Conservation (phyloP, 352 stramenopile genomes). For the Aphanomyces astaci region DNA sequence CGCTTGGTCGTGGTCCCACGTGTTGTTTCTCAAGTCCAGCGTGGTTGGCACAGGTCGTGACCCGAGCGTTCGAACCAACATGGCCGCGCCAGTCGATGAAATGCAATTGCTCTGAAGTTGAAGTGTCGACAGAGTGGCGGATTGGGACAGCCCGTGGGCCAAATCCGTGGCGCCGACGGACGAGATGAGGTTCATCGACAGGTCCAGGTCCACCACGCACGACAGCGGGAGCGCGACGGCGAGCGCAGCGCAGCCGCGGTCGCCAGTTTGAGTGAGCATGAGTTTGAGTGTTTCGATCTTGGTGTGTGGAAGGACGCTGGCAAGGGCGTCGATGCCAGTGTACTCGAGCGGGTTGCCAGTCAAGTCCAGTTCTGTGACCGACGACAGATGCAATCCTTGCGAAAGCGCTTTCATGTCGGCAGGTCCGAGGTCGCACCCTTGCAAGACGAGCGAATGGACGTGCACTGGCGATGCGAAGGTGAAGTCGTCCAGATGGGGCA, state of each 20-base stretch:
- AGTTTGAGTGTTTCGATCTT: not conserved
- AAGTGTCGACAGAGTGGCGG: not conserved
- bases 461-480: not conserved
- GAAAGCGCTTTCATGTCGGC: not conserved
- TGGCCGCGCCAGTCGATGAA: not conserved
- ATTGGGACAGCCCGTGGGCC: not conserved
- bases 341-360: not conserved
- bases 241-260: not conserved
- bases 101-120: not conserved
- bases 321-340: not conserved
- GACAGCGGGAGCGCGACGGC: not conserved
- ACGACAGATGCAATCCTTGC: not conserved
- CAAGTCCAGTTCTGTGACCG: not conserved
- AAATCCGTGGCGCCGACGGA: not conserved
- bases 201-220: not conserved
- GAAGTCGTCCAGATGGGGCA: not conserved
- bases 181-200: not conserved
- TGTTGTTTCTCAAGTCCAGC: conserved; percentile 1
- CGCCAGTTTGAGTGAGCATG: not conserved
- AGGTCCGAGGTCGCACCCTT: not conserved
- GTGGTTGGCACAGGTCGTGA: not conserved
- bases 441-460: not conserved
- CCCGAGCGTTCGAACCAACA: not conserved
- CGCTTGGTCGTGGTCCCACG: not conserved
- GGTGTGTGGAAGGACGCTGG: not conserved